phyloP scores from a whole-genome alignment of 106 monocot species.

The Amphibolis antarctica region DNA sequence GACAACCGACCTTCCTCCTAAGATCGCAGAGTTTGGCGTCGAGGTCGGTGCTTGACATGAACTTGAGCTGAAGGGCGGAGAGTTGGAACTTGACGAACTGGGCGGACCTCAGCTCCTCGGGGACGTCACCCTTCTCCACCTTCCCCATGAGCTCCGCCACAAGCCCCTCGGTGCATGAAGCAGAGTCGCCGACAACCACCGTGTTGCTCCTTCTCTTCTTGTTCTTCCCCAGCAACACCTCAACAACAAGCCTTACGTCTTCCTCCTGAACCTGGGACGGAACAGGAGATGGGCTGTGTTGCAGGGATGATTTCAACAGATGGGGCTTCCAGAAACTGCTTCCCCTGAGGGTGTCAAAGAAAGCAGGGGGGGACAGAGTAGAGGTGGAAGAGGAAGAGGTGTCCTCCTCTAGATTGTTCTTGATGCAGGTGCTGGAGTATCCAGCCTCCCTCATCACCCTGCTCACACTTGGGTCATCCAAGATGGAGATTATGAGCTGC shows the following conservation, averaged over 20 bases:
- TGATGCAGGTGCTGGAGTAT: slow-evolving; percentile 79
- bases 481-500: slow-evolving; percentile 82
- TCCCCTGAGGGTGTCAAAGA: slow-evolving; percentile 28
- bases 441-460: slow-evolving; percentile 98
- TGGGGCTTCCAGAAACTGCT: slow-evolving; percentile 34
- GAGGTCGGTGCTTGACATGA: slow-evolving; percentile 50
- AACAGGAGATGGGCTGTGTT: slow-evolving; percentile 9
- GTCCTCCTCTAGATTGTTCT: slow-evolving; percentile 60
- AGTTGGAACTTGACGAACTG: slow-evolving; percentile 55
- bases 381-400: slow-evolving; percentile 14
- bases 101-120: slow-evolving; percentile 47
- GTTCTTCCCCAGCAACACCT: slow-evolving; percentile 43
- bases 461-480: slow-evolving; percentile 94
- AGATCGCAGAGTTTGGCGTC: slow-evolving; percentile 55
- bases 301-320: slow-evolving; percentile 28
- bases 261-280: slow-evolving; percentile 27
- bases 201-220: slow-evolving; percentile 32
- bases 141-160: slow-evolving; percentile 41
- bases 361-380: slow-evolving; percentile 9
- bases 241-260: slow-evolving; percentile 49
- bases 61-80: slow-evolving; percentile 41
- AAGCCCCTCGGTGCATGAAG: slow-evolving; percentile 37
- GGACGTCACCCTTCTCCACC: slow-evolving; percentile 66
- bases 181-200: slow-evolving; percentile 76
- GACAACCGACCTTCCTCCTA: slow-evolving; percentile 32